Percentiles rank a stretch among this genome's conserved stretches.
These are phyloP conservation scores for Cladosporium sp. DNA, from an alignment of 2,329 filamentous ascomycete genomes.

Conservation along the genomic window DNA sequence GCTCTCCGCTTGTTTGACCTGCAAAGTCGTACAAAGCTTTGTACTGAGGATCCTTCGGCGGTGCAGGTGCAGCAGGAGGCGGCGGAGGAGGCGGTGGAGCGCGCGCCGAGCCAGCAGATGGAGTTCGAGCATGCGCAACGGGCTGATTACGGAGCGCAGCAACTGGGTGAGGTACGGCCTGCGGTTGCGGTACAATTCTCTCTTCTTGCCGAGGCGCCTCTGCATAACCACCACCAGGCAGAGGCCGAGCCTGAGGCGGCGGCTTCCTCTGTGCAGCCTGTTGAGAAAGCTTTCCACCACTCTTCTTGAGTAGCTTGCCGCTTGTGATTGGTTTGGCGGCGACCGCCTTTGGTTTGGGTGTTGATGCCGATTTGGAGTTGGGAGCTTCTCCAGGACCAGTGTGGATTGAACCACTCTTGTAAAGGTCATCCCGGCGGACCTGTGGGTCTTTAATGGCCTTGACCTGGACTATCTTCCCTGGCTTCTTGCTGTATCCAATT, in stretches of 20 bases:
- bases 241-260: constrained; percentile 43
- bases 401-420: constrained; percentile 91
- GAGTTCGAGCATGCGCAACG: constrained; percentile 33
- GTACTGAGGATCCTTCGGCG: constrained; percentile 68
- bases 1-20: constrained; percentile 78
- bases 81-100: constrained; percentile 51
- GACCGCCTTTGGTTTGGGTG: constrained; percentile 80
- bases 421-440: constrained; percentile 68
- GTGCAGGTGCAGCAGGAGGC: constrained; percentile 54
- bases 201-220: constrained; percentile 21
- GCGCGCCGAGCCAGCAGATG: constrained; percentile 41
- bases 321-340: constrained; percentile 86
- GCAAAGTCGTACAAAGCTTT: constrained; percentile 91
- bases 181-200: constrained; percentile 26
- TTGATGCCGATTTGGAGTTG: constrained; percentile 76
- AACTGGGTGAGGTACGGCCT: constrained; percentile 45
- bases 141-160: constrained; percentile 48
- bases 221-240: constrained; percentile 25
- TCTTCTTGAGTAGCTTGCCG: constrained; percentile 76
- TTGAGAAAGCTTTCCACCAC: constrained; percentile 69
- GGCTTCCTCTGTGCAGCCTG: constrained; percentile 43
- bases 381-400: constrained; percentile 79
- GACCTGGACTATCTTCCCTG: constrained; percentile 81
- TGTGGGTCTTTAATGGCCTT: constrained; percentile 87
- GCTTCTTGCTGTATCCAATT: constrained; percentile 97